Base-by-base conservation (phyloP, 306 rosid genomes). In the Alnus glutinosa region DNA sequence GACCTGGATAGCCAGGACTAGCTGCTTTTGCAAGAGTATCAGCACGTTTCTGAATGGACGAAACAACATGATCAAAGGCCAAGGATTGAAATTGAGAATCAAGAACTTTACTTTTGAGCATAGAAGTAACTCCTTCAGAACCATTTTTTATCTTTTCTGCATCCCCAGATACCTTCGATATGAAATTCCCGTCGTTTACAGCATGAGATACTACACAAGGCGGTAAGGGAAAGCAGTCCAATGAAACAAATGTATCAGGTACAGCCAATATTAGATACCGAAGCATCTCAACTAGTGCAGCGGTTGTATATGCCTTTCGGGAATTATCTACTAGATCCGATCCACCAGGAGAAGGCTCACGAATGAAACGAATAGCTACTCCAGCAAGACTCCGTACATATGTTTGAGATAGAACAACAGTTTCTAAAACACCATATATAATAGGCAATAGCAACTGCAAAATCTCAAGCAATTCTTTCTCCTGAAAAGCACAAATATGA, bases 251-350 rank as follows among this genome's bases (percentile, higher is more conserved):
- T 36, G 98, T 89, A 83, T 93, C 94, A 4, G 99, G 99, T 72
- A 88, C 96, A 37, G 92, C 87, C 77, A 88, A 88, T 79, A 92
- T 86, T 48, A 95, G 82, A 88, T 90, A 95, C 11, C 92, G 96
- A 71, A 95, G 94, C 98, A 93, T 91, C 88, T 95, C 99, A 75
- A 88, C 88, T 85, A 95, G 72, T 30, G 92, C 89, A 82, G 91
- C 88, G 48, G 86, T 87, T 58, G 97, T 90, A 85, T 93, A 95
- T 15, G 93, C 93, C 87, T 93, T 93, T 75, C 96, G 83, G 37
- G 98, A 95, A 83, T 95, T 93, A 76, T 91, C 97, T 9, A 95
- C 98, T 19, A 91, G 90, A 83, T 95, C 99, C n/a, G 99, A 93
- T 78, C 98, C 96, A 74, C 99, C 98, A 48, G 97, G 90, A 80